A percentile compares a stretch with the other conserved stretches of the same genome.
Conservation (phyloP, 225 moss, liverwort and hornwort genomes). For the Neckera pumila region DNA sequence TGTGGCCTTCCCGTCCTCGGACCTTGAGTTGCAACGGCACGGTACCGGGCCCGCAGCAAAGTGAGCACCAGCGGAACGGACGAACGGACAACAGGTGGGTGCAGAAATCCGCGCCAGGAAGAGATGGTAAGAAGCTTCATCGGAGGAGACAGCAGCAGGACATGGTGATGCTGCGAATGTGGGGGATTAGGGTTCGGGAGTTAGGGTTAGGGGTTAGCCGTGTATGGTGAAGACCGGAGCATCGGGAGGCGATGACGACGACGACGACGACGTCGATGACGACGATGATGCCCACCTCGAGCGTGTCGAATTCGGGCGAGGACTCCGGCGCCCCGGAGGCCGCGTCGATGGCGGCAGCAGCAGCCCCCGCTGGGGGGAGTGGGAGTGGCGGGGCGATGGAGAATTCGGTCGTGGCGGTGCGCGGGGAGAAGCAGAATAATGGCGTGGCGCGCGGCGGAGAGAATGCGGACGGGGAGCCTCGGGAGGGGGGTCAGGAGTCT, state of each 20-base stretch:
- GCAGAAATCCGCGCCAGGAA: no score
- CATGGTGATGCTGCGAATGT: background rate
- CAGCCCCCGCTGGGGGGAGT: background rate
- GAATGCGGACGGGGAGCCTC: constrained; percentile 80
- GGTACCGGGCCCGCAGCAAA: background rate
- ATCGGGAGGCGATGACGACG: background rate
- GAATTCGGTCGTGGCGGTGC: constrained; percentile 75
- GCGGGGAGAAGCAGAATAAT: constrained; percentile 73
- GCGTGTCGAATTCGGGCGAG: constrained; percentile 68
- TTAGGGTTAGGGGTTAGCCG: constrained; percentile 40
- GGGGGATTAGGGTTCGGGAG: constrained; percentile 29
- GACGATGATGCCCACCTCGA: background rate
- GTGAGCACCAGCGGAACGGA: background rate
- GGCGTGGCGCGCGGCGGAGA: constrained; percentile 83
- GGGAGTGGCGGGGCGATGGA: constrained; percentile 43
- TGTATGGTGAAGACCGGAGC: background rate
- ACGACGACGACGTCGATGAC: background rate
- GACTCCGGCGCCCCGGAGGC: constrained; percentile 43
- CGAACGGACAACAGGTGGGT: no score
- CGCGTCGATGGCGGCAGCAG: background rate
- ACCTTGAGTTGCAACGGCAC: background rate
- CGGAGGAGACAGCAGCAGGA: background rate
- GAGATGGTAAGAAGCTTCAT: background rate
- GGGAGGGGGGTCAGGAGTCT: constrained; percentile 96
- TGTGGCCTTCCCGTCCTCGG: background rate